A percentile compares a stretch with the other conserved stretches of the same genome.
phyloP scores from a whole-genome alignment of 345 rosid species.

The Syzygium oleosum region DNA sequence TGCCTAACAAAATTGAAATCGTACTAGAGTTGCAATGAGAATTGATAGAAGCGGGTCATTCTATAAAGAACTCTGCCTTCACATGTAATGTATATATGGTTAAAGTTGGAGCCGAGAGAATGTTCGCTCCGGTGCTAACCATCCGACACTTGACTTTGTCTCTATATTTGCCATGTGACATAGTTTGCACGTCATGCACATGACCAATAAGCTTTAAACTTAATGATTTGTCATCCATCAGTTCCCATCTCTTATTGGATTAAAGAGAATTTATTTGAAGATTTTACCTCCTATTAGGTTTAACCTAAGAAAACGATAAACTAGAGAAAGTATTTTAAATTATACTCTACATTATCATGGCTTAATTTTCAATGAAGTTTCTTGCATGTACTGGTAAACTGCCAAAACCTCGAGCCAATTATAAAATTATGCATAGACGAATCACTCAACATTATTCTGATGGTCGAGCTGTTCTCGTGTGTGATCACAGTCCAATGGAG shows the following conservation, averaged over 20 bases:
- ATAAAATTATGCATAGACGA: neutral
- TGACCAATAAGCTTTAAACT: neutral
- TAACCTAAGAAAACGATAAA: neutral
- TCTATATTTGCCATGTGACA: neutral
- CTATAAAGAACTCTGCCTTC: neutral
- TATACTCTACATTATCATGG: neutral
- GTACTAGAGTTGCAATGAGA: rapidly evolving
- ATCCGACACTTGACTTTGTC: neutral
- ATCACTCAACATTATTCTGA: neutral
- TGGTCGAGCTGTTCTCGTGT: too few species aligned
- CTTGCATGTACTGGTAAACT: neutral
- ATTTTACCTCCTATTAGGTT: neutral
- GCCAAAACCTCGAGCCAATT: neutral
- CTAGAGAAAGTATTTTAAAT: neutral
- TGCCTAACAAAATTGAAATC: neutral
- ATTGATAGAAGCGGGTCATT: neutral
- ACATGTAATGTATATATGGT: neutral
- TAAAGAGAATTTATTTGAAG: neutral
- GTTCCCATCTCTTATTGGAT: neutral
- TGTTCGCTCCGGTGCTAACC: neutral
- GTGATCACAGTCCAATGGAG: too few species aligned
- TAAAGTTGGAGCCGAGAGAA: neutral
- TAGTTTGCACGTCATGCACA: neutral
- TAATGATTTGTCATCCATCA: neutral
- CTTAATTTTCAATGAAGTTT: too few species aligned